phyloP scores from a whole-genome alignment of 805 yeast species.

The Candida pseudofarinosa region DNA sequence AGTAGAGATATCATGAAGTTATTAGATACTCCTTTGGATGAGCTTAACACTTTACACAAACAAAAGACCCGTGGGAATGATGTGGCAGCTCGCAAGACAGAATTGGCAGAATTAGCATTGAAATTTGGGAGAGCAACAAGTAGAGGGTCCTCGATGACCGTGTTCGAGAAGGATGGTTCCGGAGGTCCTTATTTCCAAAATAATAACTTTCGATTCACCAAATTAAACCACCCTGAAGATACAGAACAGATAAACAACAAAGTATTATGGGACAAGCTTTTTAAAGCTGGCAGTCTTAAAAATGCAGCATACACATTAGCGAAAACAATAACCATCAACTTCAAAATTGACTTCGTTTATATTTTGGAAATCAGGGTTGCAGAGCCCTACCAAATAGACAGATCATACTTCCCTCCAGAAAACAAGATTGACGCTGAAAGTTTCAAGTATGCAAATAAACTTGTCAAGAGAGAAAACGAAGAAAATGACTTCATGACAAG shows the following conservation, averaged over 20 bases:
- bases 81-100: conserved; percentile 12
- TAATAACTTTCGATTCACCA: conserved; percentile 40
- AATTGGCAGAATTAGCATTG: conserved; percentile 26
- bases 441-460: conserved; percentile 34
- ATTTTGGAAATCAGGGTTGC: conserved; percentile 49
- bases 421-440: conserved; percentile 43
- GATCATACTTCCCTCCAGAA: conserved; percentile 42
- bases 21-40: conserved; percentile 31
- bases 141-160: conserved; percentile 34
- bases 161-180: conserved; percentile 62
- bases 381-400: conserved; percentile 40
- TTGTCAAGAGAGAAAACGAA: conserved; percentile 25
- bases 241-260: conserved; percentile 16
- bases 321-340: conserved; percentile 28
- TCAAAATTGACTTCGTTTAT: conserved; percentile 42
- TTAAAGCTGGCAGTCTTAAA: conserved; percentile 37
- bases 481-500: conserved; percentile 42
- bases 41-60: conserved; percentile 6
- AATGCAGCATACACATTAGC: conserved; percentile 41
- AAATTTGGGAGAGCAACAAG: conserved; percentile 59
- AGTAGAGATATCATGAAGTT: conserved; percentile 41
- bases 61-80: conserved; percentile 10
- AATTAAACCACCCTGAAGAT: conserved; percentile 10
- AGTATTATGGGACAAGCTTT: conserved; percentile 32
- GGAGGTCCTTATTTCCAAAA: conserved; percentile 57